Evolutionary conservation across 2,329 filamentous ascomycete genomes (phyloP).

Genomic region (Phialophora macrospora): DNA sequence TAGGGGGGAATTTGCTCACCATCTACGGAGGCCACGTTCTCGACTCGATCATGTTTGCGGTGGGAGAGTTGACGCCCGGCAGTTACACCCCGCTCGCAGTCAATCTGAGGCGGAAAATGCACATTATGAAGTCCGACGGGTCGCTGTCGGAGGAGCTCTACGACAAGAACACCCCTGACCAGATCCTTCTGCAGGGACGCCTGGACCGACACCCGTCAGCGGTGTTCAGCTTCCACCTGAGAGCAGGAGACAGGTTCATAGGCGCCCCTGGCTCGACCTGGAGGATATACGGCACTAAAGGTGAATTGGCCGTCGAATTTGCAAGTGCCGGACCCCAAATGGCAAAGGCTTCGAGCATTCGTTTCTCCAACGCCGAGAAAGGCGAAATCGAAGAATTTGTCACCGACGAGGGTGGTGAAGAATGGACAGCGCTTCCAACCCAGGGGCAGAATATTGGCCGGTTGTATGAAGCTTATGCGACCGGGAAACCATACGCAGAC

Average conservation of each 20-base stretch:
- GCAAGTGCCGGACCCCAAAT: slow-evolving; percentile 45
- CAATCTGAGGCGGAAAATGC: slow-evolving; percentile 36
- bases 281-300: slow-evolving; percentile 45
- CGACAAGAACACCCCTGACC: slow-evolving; percentile 39
- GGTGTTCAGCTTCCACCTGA: slow-evolving; percentile 37
- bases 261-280: slow-evolving; percentile 38
- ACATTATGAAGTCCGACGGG: slow-evolving; percentile 33
- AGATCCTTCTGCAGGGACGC: slow-evolving; percentile 39
- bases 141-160: slow-evolving; percentile 35
- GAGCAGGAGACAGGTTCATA: slow-evolving; percentile 38
- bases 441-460: slow-evolving; percentile 57
- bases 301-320: slow-evolving; percentile 48
- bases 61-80: slow-evolving; percentile 37
- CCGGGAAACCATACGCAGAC: slow-evolving; percentile 48
- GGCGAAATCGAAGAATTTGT: slow-evolving; percentile 52
- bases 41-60: slow-evolving; percentile 36
- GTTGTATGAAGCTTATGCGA: slow-evolving; percentile 63
- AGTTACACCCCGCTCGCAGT: slow-evolving; percentile 35
- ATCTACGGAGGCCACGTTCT: slow-evolving; percentile 46
- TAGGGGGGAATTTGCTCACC: slow-evolving; percentile 52
- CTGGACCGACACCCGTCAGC: slow-evolving; percentile 32
- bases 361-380: slow-evolving; percentile 58
- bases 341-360: slow-evolving; percentile 51
- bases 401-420: slow-evolving; percentile 50
- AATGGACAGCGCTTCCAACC: slow-evolving; percentile 54